phyloP scores from a whole-genome alignment of 331 rosid species.

The Cydonia oblonga region DNA sequence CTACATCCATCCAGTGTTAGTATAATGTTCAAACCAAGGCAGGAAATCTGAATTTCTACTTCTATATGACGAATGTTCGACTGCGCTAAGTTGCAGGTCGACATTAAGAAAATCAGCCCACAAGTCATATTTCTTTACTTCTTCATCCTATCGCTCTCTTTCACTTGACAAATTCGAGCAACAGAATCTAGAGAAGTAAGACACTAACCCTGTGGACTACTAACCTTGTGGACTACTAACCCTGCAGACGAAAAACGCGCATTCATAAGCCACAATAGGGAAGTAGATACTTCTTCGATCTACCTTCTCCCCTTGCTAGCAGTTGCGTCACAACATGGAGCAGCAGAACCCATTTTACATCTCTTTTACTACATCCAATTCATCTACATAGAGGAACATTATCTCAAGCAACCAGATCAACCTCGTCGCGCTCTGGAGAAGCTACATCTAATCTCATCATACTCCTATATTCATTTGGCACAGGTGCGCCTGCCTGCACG shows the following conservation, averaged over 20 bases:
- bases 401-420: constrained; percentile 65
- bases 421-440: constrained; percentile 68
- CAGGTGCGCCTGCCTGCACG: constrained; percentile 66
- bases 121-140: neutral
- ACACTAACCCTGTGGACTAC: neutral
- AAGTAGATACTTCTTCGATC: neutral
- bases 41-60: too few relatives aligned
- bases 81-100: too few relatives aligned
- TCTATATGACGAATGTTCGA: too few relatives aligned
- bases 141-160: neutral
- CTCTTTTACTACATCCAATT: neutral
- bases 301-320: neutral
- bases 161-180: neutral
- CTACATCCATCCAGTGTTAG: too few relatives aligned
- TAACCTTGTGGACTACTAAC: neutral
- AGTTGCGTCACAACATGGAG: neutral
- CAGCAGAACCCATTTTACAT: neutral
- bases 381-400: neutral
- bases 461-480: constrained; percentile 55
- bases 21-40: too few relatives aligned
- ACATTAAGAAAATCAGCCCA: too few relatives aligned
- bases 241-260: neutral
- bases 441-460: constrained; percentile 92
- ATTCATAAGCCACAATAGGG: neutral
- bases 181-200: neutral